A percentile compares a stretch with the other conserved stretches of the same genome.
Evolutionary conservation across 2,329 filamentous ascomycete genomes (phyloP).

Genomic region (Trichoderma oligosporum): DNA sequence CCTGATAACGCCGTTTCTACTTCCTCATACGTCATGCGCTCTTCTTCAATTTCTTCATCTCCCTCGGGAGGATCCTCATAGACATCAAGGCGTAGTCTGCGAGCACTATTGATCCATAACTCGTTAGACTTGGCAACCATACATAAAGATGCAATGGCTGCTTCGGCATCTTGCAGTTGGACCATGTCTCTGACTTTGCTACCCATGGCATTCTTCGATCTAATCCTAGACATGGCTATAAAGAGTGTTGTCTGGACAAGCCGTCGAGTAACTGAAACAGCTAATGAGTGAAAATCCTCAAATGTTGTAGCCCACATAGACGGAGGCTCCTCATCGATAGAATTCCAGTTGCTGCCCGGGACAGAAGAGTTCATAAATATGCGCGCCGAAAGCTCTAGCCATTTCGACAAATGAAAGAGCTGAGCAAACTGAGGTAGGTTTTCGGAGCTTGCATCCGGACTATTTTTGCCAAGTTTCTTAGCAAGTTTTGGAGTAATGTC

Average conservation of each 20-base stretch:
- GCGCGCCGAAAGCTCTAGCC: conserved; percentile 60
- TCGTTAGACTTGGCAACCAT: conserved; percentile 36
- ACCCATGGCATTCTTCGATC: conserved; percentile 42
- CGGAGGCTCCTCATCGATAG: conserved; percentile 58
- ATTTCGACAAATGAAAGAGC: conserved; percentile 57
- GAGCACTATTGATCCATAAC: conserved; percentile 48
- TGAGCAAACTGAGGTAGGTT: conserved; percentile 45
- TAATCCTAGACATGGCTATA: conserved; percentile 65
- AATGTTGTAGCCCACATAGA: conserved; percentile 71
- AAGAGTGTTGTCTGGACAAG: conserved; percentile 67
- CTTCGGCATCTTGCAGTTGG: conserved; percentile 44
- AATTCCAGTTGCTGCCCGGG: conserved; percentile 64
- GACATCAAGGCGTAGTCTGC: conserved; percentile 49
- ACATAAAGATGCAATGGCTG: conserved; percentile 47
- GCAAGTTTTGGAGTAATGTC: conserved; percentile 51
- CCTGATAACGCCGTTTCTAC: conserved; percentile 40
- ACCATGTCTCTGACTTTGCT: conserved; percentile 35
- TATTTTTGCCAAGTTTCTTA: conserved; percentile 27
- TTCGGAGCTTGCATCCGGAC: conserved; percentile 21
- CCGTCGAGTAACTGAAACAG: conserved; percentile 63
- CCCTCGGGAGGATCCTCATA: conserved; percentile 34
- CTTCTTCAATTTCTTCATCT: conserved; percentile 27
- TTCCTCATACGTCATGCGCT: conserved; percentile 41
- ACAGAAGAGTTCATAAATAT: conserved; percentile 72
- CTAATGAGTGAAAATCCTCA: conserved; percentile 69